phyloP scores from a whole-genome alignment of 2,329 filamentous ascomycete genomes.

The Epichloe brachyelytri region DNA sequence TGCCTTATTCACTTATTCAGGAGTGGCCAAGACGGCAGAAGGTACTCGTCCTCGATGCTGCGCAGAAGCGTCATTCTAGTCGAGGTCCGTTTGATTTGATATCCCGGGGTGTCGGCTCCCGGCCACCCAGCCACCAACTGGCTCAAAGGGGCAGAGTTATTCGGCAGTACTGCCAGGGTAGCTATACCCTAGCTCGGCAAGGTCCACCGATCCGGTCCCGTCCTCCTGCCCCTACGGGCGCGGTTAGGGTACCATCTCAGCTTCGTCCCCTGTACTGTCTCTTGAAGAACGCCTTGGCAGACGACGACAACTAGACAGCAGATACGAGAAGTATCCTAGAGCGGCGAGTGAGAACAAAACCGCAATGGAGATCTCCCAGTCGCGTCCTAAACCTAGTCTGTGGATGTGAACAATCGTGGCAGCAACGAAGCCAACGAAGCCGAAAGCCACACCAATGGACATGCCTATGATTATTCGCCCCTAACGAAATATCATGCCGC shows the following conservation, averaged over 20 bases:
- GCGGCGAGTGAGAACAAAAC: not conserved
- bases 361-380: not conserved
- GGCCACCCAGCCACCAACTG: not conserved
- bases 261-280: not conserved
- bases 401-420: not conserved
- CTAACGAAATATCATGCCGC: not conserved
- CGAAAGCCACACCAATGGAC: not conserved
- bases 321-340: not conserved
- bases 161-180: not conserved
- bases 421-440: not conserved
- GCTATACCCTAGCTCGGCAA: not conserved
- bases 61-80: not conserved
- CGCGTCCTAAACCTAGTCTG: not conserved
- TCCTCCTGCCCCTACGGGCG: too few species aligned
- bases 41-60: not conserved
- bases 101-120: not conserved
- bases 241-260: not conserved
- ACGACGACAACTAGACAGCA: not conserved
- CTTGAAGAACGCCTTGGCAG: not conserved
- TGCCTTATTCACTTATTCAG: not conserved
- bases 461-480: not conserved
- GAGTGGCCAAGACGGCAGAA: not conserved
- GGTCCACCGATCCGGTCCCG: not conserved
- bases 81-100: not conserved
- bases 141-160: not conserved